Conservation (phyloP, 495 filamentous ascomycete species). For the Xylaria telfairii region DNA sequence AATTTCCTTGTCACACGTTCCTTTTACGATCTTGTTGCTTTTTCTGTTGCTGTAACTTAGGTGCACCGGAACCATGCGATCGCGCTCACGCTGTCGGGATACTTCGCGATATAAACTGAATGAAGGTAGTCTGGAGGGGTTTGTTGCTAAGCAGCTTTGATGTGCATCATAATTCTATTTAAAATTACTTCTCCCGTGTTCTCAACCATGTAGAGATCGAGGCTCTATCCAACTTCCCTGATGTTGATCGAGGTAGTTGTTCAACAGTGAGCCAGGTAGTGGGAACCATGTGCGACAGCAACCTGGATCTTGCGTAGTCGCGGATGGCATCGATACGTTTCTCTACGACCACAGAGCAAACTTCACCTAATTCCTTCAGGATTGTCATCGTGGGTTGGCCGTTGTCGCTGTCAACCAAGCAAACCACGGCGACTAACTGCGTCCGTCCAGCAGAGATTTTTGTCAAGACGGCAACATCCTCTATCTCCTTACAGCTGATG, state of each 20-base stretch:
- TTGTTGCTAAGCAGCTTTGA: not conserved
- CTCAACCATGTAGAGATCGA: constrained; percentile 11
- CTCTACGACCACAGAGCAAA: constrained; percentile 44
- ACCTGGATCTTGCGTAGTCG: constrained; percentile 10
- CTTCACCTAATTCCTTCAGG: constrained; percentile 32
- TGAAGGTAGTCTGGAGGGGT: not conserved
- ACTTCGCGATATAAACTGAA: not conserved
- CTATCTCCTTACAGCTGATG: constrained; percentile 15
- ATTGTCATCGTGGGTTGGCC: not conserved
- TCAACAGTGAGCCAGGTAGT: constrained; percentile 30
- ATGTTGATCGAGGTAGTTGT: constrained; percentile 32
- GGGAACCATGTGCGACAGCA: constrained; percentile 40
- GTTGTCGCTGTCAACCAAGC: constrained; percentile 40
- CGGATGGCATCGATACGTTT: constrained; percentile 26
- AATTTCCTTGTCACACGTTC: too few relatives aligned
- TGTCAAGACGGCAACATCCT: constrained; percentile 15
- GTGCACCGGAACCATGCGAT: not conserved
- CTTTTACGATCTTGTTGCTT: not conserved
- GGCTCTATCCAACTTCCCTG: constrained; percentile 37
- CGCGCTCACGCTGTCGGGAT: not conserved
- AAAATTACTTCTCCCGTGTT: not conserved
- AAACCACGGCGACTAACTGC: constrained; percentile 32
- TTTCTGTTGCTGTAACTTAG: not conserved
- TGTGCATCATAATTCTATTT: not conserved
- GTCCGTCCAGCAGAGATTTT: constrained; percentile 31